Evolutionary conservation across 345 rosid genomes (phyloP).

Genomic region (Populus ilicifolia): DNA sequence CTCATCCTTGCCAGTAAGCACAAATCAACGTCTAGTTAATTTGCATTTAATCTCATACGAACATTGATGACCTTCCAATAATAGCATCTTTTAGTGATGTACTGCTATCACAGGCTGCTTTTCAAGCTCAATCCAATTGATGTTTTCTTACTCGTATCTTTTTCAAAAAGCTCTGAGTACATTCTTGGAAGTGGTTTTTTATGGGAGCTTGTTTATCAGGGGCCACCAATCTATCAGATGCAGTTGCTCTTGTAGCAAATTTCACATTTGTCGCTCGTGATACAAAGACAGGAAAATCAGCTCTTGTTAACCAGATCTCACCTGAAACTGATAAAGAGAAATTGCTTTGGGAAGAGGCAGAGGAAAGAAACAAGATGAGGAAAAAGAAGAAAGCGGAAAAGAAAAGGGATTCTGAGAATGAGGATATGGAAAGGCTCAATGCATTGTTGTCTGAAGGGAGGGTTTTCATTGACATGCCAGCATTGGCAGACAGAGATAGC

Average conservation of each 20-base stretch:
- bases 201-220: conserved; percentile 34
- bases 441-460: conserved; percentile 74
- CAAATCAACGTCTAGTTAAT: not conserved
- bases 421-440: conserved; percentile 48
- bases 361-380: conserved; percentile 66
- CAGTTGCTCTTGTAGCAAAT: conserved; percentile 67
- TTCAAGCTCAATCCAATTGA: not conserved
- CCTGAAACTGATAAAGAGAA: conserved; percentile 70
- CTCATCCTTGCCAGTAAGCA: not conserved
- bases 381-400: conserved; percentile 47
- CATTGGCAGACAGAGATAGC: conserved; percentile 84
- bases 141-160: not conserved
- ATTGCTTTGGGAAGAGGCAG: conserved; percentile 74
- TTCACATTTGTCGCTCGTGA: conserved; percentile 90
- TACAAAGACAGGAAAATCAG: conserved; percentile 68
- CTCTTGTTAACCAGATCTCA: conserved; percentile 58
- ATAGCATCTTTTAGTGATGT: not conserved
- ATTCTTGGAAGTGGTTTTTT: not conserved
- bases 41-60: not conserved
- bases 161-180: not conserved
- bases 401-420: conserved; percentile 28
- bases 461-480: conserved; percentile 83
- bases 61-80: not conserved
- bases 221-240: conserved; percentile 33
- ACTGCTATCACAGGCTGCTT: not conserved